A percentile compares a stretch with the other conserved stretches of the same genome.
Conservation (phyloP, 306 rosid genomes). For the Prunus armeniaca region DNA sequence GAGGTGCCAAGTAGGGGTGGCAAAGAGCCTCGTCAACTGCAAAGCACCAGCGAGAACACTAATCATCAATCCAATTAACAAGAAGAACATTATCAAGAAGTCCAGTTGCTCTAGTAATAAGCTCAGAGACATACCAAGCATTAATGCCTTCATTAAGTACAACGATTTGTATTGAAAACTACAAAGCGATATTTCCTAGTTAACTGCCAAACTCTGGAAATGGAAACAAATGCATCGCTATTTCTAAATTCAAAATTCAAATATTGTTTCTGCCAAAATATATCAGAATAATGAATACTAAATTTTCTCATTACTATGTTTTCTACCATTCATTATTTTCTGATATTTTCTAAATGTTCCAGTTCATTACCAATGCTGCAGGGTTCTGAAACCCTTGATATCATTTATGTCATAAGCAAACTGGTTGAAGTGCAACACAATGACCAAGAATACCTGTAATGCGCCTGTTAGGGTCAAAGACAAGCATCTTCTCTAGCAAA, state of each 20-base stretch:
- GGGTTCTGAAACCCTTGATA: background rate
- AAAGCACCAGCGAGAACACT: conserved; percentile 7
- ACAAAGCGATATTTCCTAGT: background rate
- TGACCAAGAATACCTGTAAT: conserved; percentile 63
- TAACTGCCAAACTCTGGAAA: background rate
- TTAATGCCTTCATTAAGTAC: background rate
- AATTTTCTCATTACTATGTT: background rate
- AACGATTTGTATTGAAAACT: background rate
- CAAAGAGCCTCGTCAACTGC: conserved; percentile 92
- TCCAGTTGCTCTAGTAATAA: background rate
- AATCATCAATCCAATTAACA: background rate
- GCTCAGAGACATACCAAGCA: background rate
- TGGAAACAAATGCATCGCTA: background rate
- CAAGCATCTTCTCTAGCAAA: conserved; percentile 93
- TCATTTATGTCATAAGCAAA: background rate
- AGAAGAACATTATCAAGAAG: background rate
- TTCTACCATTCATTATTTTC: background rate
- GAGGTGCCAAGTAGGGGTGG: conserved; percentile 94
- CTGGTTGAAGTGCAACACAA: conserved; percentile 2
- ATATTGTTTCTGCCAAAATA: background rate
- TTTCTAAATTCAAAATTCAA: background rate
- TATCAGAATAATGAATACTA: background rate
- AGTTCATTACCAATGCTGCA: background rate
- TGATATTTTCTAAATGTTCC: background rate
- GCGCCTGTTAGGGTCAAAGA: conserved; percentile 90